Evolutionary conservation across 352 stramenopile species (phyloP).

Genomic region (Elongisporangium undulatum): DNA sequence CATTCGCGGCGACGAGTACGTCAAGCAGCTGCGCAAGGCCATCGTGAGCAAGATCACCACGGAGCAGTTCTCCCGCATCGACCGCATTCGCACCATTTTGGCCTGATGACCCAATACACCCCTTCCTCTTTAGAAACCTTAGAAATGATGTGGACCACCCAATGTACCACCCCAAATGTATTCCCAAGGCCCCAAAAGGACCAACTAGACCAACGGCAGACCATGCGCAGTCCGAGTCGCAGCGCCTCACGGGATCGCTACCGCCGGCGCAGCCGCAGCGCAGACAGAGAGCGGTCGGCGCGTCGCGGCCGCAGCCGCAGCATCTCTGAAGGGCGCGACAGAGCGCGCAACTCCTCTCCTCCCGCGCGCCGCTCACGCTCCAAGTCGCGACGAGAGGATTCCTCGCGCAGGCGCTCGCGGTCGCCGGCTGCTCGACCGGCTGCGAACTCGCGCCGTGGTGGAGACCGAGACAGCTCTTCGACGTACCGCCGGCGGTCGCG

Average conservation of each 20-base stretch:
- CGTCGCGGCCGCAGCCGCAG: conserved; percentile 13
- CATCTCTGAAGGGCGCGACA: conserved; percentile 5
- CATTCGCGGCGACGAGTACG: conserved; percentile 56
- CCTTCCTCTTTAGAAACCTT: conserved; percentile 1
- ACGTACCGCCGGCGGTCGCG: conserved; percentile 10
- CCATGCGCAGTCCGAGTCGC: conserved; percentile 7
- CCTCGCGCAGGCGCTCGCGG: conserved; percentile 3
- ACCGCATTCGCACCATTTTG: conserved; percentile 37
- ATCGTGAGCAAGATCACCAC: conserved; percentile 61
- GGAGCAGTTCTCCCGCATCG: conserved; percentile 65
- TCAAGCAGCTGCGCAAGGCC: conserved; percentile 66
- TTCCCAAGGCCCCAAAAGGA: background rate
- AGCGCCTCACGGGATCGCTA: conserved; percentile 15
- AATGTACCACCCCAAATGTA: background rate
- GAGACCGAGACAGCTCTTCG: conserved; percentile 16
- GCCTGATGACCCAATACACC: conserved; percentile 7
- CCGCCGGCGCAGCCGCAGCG: conserved; percentile 21
- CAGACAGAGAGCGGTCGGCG: conserved; percentile 13
- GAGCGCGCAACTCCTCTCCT: conserved; percentile 1
- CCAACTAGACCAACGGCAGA: background rate
- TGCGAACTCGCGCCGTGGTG: background rate
- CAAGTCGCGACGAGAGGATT: conserved; percentile 13
- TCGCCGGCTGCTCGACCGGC: background rate
- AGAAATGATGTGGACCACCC: background rate
- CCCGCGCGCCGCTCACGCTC: conserved; percentile 10